Conservation (phyloP, 495 filamentous ascomycete species). For the Poronia punctata region DNA sequence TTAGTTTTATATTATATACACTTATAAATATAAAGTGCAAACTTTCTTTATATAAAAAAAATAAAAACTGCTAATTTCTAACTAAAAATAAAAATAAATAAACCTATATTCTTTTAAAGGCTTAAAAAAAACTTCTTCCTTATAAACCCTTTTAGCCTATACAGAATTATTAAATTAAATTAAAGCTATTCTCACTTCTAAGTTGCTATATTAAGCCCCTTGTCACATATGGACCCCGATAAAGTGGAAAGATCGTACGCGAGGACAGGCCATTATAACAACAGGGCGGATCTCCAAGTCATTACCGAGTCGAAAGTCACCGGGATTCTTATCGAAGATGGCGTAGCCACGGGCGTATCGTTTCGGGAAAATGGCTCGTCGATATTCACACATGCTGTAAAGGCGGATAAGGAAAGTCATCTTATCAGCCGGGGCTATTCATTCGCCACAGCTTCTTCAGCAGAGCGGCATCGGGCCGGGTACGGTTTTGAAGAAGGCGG, state of each 20-base stretch:
- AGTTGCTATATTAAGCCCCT: no score
- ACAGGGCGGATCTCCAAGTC: constrained; percentile 33
- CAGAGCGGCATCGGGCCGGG: constrained; percentile 49
- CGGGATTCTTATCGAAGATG: constrained; percentile 28
- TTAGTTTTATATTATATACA: no score
- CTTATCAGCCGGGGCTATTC: constrained; percentile 50
- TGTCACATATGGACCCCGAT: constrained; percentile 39
- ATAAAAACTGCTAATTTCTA: no score
- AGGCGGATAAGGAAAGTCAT: constrained; percentile 51
- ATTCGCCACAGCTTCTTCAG: constrained; percentile 53
- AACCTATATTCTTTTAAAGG: no score
- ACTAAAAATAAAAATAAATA: no score
- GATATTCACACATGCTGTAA: constrained; percentile 22
- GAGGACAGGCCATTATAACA: constrained; percentile 33
- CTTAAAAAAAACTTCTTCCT: no score
- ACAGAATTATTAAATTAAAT: no score
- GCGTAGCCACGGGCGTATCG: constrained; percentile 29
- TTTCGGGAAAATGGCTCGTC: constrained; percentile 21
- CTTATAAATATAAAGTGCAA: no score
- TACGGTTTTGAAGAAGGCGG: constrained; percentile 36
- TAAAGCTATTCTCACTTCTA: no score
- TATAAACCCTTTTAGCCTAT: no score
- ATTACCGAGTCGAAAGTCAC: constrained; percentile 32
- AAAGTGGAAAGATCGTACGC: constrained; percentile 33
- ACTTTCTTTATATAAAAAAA: no score